Evolutionary conservation across 495 filamentous ascomycete genomes (phyloP).

Genomic region (Tuber borchii): DNA sequence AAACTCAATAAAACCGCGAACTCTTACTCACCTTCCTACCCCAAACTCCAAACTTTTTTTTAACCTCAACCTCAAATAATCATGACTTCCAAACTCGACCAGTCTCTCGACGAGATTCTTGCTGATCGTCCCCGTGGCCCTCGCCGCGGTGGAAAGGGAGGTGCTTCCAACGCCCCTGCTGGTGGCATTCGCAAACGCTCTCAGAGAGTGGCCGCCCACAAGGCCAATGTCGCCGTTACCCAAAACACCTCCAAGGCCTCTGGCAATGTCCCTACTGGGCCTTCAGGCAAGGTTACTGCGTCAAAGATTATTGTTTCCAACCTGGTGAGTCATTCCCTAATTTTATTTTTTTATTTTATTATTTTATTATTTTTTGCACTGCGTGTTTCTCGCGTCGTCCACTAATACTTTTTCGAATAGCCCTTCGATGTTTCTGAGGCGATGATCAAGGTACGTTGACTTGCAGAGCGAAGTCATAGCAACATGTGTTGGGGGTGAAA

Average conservation of each 20-base stretch:
- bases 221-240: constrained; percentile 42
- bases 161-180: constrained; percentile 59
- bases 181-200: constrained; percentile 76
- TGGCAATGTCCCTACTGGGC: constrained; percentile 61
- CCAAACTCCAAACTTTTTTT: constrained; percentile 4
- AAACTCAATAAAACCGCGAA: not conserved
- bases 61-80: constrained; percentile 42
- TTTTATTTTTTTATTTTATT: constrained; percentile 4
- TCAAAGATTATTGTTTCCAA: constrained; percentile 98
- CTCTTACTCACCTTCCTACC: constrained; percentile 1
- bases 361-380: not conserved
- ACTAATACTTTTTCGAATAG: constrained; percentile 55
- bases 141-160: constrained; percentile 51
- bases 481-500: constrained; percentile 44
- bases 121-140: constrained; percentile 58
- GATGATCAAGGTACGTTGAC: constrained; percentile 99
- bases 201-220: constrained; percentile 38
- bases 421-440: constrained; percentile 88
- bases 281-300: constrained; percentile 54
- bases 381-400: not conserved
- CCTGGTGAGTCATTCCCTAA: constrained; percentile 59
- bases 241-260: constrained; percentile 56
- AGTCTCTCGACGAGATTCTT: constrained; percentile 94
- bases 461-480: constrained; percentile 42
- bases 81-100: constrained; percentile 91